Conservation (phyloP, 225 moss, liverwort and hornwort genomes). For the Marchantia polymorpha region DNA sequence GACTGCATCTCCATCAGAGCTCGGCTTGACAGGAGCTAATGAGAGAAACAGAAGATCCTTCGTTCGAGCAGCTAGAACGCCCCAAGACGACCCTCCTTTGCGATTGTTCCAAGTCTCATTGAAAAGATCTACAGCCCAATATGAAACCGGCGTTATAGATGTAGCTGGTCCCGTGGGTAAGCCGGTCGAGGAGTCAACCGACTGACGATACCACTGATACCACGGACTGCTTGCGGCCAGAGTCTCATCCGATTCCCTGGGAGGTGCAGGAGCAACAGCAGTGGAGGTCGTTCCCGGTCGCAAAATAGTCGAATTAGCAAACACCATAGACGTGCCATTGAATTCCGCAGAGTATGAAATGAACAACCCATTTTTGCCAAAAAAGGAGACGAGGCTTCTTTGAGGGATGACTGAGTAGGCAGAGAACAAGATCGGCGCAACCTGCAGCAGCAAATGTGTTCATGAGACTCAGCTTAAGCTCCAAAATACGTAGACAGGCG, state of each 20-base stretch:
- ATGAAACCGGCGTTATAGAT: conserved; percentile 27
- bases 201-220: conserved; percentile 48
- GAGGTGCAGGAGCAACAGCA: neutral
- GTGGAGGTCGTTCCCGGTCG: conserved; percentile 6
- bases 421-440: conserved; percentile 47
- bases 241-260: conserved; percentile 29
- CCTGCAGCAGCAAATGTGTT: conserved; percentile 22
- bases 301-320: conserved; percentile 40
- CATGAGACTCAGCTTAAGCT: neutral
- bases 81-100: conserved; percentile 31
- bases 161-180: conserved; percentile 28
- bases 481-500: neutral
- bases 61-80: conserved; percentile 27
- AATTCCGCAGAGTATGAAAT: conserved; percentile 39
- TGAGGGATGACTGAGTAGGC: conserved; percentile 44
- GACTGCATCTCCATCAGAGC: conserved; percentile 20
- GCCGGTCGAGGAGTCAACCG: conserved; percentile 36
- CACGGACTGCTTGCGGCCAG: conserved; percentile 32
- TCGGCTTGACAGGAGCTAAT: conserved; percentile 33
- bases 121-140: conserved; percentile 36
- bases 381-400: conserved; percentile 43
- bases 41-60: conserved; percentile 40
- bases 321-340: conserved; percentile 29
- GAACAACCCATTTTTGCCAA: conserved; percentile 47
- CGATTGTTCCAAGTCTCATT: conserved; percentile 30